A percentile compares a stretch with the other conserved stretches of the same genome.
Conservation (phyloP, 371 early-diverging fungal genomes). For the Mortierella sp. region DNA sequence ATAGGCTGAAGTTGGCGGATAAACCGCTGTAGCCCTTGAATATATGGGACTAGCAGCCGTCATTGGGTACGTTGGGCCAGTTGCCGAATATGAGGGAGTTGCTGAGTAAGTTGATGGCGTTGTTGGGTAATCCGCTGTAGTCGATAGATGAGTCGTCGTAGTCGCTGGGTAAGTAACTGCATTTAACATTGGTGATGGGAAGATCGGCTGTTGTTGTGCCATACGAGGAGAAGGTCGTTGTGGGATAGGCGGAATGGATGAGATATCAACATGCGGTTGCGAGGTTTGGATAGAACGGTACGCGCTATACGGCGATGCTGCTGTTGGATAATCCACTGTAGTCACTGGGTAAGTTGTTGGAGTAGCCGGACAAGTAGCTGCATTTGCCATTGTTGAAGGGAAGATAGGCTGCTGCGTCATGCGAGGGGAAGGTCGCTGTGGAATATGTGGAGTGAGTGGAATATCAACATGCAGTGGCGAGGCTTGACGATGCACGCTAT, state of each 20-base stretch:
- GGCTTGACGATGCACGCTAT: neutral
- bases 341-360: neutral
- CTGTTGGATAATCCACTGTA: no score
- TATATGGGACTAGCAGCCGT: no score
- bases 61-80: no score
- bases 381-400: neutral
- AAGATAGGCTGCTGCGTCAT: slow-evolving; percentile 8
- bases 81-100: no score
- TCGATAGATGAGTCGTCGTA: no score
- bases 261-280: neutral
- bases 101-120: no score
- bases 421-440: slow-evolving; percentile 26
- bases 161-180: no score
- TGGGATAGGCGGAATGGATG: slow-evolving; percentile 9
- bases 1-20: neutral
- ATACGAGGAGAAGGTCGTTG: slow-evolving; percentile 27
- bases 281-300: neutral
- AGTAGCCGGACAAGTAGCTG: neutral
- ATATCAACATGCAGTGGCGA: neutral
- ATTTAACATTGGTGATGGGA: neutral
- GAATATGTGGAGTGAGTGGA: slow-evolving; percentile 4
- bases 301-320: neutral
- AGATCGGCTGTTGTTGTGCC: neutral
- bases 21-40: neutral
- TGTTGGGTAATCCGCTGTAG: no score